phyloP scores from a whole-genome alignment of 2,329 filamentous ascomycete species.

The Aspergillus sp. region DNA sequence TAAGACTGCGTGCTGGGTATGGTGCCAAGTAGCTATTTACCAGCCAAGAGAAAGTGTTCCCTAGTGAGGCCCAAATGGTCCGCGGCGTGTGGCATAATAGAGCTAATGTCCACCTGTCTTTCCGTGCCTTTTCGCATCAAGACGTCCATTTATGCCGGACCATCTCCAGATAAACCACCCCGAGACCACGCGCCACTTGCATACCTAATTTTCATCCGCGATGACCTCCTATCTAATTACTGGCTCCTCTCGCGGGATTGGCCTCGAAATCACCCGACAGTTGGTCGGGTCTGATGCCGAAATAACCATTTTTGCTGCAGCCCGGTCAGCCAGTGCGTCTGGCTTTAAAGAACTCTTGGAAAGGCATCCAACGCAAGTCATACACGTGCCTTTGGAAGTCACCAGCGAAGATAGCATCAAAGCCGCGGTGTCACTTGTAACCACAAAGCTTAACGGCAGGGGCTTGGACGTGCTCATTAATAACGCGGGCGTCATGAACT shows the following conservation, averaged over 20 bases:
- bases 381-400: too few relatives aligned
- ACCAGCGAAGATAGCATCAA: constrained; percentile 37
- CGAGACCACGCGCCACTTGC: too few relatives aligned
- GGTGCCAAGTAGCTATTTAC: too few relatives aligned
- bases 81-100: too few relatives aligned
- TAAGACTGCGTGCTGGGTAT: too few relatives aligned
- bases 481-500: constrained; percentile 26
- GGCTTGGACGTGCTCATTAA: constrained; percentile 39
- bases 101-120: too few relatives aligned
- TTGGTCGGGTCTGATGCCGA: constrained; percentile 31
- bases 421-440: constrained; percentile 34
- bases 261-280: constrained; percentile 28
- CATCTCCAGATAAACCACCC: too few relatives aligned
- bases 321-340: constrained; percentile 28
- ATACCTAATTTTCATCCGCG: too few relatives aligned
- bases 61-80: too few relatives aligned
- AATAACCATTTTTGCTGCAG: neutral
- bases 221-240: constrained; percentile 40
- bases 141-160: too few relatives aligned
- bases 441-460: constrained; percentile 31
- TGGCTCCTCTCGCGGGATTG: constrained; percentile 35
- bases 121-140: too few relatives aligned
- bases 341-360: constrained; percentile 33
- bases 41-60: too few relatives aligned
- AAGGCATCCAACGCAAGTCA: constrained; percentile 15